These are phyloP conservation scores for Acacia acuminata DNA, from an alignment of 306 rosid species.

Conservation along the genomic window DNA sequence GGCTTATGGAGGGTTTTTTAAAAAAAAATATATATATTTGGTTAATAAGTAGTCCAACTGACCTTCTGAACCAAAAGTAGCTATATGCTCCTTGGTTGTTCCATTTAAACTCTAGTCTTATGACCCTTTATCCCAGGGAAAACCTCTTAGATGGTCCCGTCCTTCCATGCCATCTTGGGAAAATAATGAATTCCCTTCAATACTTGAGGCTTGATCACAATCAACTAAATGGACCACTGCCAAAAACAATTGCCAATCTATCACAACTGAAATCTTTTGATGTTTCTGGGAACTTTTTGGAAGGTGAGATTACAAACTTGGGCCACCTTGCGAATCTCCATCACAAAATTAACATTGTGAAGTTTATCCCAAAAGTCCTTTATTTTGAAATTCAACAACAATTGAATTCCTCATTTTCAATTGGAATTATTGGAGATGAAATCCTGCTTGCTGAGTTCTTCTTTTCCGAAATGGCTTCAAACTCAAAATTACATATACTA, in stretches of 20 bases:
- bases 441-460: neutral
- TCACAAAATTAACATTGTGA: rapidly evolving
- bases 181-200: neutral
- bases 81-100: neutral
- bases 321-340: constrained; percentile 13
- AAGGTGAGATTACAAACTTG: neutral
- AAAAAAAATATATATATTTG: no score
- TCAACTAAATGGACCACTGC: neutral
- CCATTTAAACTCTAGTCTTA: neutral
- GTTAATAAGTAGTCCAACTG: no score
- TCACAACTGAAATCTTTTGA: neutral
- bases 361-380: neutral
- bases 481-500: neutral
- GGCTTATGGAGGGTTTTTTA: no score
- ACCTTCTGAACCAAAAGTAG: no score
- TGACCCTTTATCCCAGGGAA: rapidly evolving
- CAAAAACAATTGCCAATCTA: neutral
- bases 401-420: constrained; percentile 33
- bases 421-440: rapidly evolving
- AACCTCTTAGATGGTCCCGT: neutral
- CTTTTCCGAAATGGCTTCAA: constrained; percentile 30
- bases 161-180: neutral
- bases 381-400: neutral
- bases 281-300: neutral
- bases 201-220: neutral